Percentiles rank a stretch among this genome's conserved stretches.
phyloP scores from a whole-genome alignment of 169 alveolate species.

The Perkinsus chesapeaki region DNA sequence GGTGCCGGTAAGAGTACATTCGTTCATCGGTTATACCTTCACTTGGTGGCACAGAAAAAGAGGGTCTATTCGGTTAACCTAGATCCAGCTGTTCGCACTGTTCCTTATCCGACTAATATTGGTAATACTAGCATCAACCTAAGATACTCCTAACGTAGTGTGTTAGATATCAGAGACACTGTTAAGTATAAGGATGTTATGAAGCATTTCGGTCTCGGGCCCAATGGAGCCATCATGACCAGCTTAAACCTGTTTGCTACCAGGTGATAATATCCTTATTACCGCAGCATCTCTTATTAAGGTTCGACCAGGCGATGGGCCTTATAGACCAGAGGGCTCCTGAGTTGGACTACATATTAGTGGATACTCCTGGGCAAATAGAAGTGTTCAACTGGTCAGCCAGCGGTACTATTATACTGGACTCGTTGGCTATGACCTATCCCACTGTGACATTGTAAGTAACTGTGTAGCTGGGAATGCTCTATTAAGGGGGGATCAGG shows the following conservation, averaged over 20 bases:
- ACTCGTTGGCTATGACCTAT: slow-evolving; percentile 79
- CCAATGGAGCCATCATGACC: slow-evolving; percentile 98
- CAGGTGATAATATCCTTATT: slow-evolving; percentile 30
- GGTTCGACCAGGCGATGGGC: slow-evolving; percentile 84
- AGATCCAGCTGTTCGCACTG: slow-evolving; percentile 92
- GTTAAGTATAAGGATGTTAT: slow-evolving; percentile 90
- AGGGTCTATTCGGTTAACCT: slow-evolving; percentile 88
- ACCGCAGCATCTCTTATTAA: background rate
- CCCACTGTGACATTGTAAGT: slow-evolving; percentile 86
- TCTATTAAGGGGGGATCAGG: slow-evolving; percentile 19
- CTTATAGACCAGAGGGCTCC: slow-evolving; percentile 67
- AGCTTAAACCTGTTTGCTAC: slow-evolving; percentile 91
- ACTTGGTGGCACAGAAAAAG: slow-evolving; percentile 30
- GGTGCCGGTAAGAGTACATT: slow-evolving; percentile 40
- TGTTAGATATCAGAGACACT: slow-evolving; percentile 87
- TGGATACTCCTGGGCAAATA: slow-evolving; percentile 98
- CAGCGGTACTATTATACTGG: slow-evolving; percentile 87
- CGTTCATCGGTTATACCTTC: slow-evolving; percentile 15
- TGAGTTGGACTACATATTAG: slow-evolving; percentile 78
- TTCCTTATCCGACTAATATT: slow-evolving; percentile 43
- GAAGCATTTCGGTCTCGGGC: slow-evolving; percentile 91
- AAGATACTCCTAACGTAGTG: slow-evolving; percentile 20
- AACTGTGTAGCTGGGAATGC: background rate
- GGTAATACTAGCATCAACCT: slow-evolving; percentile 37
- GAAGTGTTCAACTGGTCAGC: slow-evolving; percentile 98